Percentiles rank a stretch among this genome's conserved stretches.
These are phyloP conservation scores for Ophiostoma sp. DNA, from an alignment of 2,329 filamentous ascomycete genomes.

Conservation along the genomic window DNA sequence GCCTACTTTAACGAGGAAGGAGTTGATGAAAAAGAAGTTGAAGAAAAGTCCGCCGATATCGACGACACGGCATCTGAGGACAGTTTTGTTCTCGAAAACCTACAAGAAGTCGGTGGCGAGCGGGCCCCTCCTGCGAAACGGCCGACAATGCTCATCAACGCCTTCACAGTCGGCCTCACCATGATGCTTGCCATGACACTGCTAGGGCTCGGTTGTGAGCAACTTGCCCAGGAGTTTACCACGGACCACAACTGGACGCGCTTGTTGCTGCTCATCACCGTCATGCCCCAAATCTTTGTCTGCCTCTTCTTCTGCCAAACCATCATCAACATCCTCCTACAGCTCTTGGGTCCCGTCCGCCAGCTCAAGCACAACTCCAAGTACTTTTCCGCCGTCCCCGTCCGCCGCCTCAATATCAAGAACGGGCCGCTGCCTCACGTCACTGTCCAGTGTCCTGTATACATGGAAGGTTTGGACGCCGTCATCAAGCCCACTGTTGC, in stretches of 20 bases:
- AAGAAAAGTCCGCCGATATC: background rate
- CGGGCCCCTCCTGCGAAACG: constrained; percentile 54
- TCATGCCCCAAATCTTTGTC: constrained; percentile 40
- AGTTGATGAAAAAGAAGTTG: background rate
- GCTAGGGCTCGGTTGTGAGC: constrained; percentile 8
- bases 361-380: constrained; percentile 75
- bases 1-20: too few relatives aligned
- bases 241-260: constrained; percentile 57
- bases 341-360: constrained; percentile 72
- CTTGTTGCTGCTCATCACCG: constrained; percentile 63
- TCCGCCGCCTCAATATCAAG: background rate
- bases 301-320: constrained; percentile 71
- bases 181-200: constrained; percentile 55
- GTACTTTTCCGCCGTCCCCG: constrained; percentile 71
- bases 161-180: constrained; percentile 65
- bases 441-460: constrained; percentile 84
- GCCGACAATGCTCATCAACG: constrained; percentile 68
- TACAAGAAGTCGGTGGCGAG: background rate
- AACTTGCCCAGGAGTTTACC: constrained; percentile 14
- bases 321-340: constrained; percentile 71
- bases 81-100: background rate
- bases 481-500: constrained; percentile 78
- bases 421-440: constrained; percentile 69
- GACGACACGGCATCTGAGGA: background rate
- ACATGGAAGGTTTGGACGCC: constrained; percentile 75